phyloP scores from a whole-genome alignment of 2,329 filamentous ascomycete species.

The Bipolaris sorokiniana region DNA sequence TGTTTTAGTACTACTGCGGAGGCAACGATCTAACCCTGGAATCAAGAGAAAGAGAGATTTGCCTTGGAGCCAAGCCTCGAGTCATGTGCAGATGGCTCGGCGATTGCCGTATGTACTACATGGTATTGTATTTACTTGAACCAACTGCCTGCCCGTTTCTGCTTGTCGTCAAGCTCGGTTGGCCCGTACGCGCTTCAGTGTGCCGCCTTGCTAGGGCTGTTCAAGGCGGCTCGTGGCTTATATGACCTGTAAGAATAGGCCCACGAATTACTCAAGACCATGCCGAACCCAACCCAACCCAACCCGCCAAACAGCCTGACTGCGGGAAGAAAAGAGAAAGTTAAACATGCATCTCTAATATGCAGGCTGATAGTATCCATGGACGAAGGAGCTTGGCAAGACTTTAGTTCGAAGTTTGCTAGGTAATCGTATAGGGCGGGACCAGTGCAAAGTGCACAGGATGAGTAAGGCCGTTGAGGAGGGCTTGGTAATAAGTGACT shows the following conservation, averaged over 20 bases:
- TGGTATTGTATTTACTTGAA: slow-evolving; percentile 1
- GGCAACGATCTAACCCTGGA: slow-evolving; percentile 6
- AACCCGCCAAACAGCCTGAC: not conserved
- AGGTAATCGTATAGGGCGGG: not conserved
- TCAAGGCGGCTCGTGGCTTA: slow-evolving; percentile 3
- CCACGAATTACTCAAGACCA: not conserved
- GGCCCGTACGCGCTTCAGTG: slow-evolving; percentile 1
- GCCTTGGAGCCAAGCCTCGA: not conserved
- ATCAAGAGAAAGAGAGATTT: slow-evolving; percentile 2
- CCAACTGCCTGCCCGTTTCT: not conserved
- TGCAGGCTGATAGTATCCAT: not conserved
- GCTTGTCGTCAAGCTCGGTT: not conserved
- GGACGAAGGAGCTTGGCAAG: not conserved
- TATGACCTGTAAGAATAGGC: slow-evolving; percentile 1
- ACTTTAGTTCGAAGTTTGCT: not conserved
- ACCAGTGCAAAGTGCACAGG: not conserved
- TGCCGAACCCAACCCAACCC: not conserved
- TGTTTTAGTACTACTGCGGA: not conserved
- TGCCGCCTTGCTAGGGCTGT: not conserved
- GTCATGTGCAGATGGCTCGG: not conserved
- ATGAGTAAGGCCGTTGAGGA: slow-evolving; percentile 13
- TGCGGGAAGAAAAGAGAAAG: no score
- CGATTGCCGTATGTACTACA: not conserved
- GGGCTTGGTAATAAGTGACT: slow-evolving; percentile 5
- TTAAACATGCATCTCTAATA: not conserved